phyloP scores from a whole-genome alignment of 768 basidiomycete genomes.

The Lanmaoa rubissima region DNA sequence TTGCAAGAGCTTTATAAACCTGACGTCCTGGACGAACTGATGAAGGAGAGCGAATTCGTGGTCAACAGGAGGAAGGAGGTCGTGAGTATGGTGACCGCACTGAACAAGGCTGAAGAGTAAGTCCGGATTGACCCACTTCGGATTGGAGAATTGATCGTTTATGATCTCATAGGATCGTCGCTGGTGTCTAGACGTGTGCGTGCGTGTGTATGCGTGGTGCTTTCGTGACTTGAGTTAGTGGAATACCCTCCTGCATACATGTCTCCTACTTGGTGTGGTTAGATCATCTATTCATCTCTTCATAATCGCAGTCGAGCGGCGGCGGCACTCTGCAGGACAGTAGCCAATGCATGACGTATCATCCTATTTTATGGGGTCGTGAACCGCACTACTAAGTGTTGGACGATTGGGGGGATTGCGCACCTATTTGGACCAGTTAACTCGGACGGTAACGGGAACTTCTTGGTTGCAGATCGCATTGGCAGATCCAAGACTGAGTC shows the following conservation, averaged over 20 bases:
- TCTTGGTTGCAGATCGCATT: too few species aligned
- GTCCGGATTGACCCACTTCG: constrained; percentile 35
- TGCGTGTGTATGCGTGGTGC: not conserved
- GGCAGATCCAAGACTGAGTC: too few species aligned
- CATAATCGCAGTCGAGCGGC: not conserved
- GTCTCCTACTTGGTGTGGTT: constrained; percentile 17
- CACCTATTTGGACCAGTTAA: not conserved
- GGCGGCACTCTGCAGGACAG: not conserved
- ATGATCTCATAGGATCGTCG: constrained; percentile 49
- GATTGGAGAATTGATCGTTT: constrained; percentile 11
- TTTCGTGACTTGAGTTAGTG: constrained; percentile 18
- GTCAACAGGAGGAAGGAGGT: constrained; percentile 93
- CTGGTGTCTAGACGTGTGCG: constrained; percentile 46
- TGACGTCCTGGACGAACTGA: constrained; percentile 89
- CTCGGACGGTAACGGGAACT: too few species aligned
- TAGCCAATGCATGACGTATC: not conserved
- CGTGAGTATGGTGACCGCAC: constrained; percentile 85
- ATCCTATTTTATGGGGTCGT: not conserved
- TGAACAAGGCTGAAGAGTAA: constrained; percentile 98
- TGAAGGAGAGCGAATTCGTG: constrained; percentile 93
- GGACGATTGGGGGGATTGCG: not conserved
- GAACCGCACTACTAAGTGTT: not conserved
- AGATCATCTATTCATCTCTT: constrained; percentile 18
- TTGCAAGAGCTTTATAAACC: constrained; percentile 96
- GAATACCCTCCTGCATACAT: constrained; percentile 32